Evolutionary conservation across 2,329 filamentous ascomycete species (phyloP).

Genomic region (Phialocephala sp.): DNA sequence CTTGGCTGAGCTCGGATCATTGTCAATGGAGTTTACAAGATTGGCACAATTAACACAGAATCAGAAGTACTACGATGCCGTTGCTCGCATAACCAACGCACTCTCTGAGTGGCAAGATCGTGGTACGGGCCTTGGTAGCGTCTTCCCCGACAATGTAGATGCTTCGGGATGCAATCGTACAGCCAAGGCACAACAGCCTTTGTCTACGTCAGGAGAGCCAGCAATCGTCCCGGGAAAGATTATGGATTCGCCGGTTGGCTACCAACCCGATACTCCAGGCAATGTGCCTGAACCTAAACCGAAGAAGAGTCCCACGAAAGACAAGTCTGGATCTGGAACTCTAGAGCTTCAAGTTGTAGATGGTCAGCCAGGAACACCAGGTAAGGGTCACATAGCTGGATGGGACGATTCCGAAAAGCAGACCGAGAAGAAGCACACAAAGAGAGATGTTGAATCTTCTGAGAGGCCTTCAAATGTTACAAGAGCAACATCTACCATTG

Average conservation of each 20-base stretch:
- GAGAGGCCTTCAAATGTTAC: neutral
- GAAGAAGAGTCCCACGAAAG: constrained; percentile 29
- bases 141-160: constrained; percentile 82
- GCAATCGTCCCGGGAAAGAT: constrained; percentile 14
- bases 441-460: constrained; percentile 20
- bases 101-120: constrained; percentile 76
- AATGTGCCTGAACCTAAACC: constrained; percentile 32
- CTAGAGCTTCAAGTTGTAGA: constrained; percentile 41
- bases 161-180: constrained; percentile 74
- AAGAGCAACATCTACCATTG: constrained; percentile 10
- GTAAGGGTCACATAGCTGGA: constrained; percentile 34
- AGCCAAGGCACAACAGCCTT: constrained; percentile 22
- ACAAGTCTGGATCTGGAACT: constrained; percentile 20
- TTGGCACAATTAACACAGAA: constrained; percentile 84
- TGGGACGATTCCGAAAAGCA: constrained; percentile 36
- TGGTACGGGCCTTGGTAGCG: constrained; percentile 71
- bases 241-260: constrained; percentile 40
- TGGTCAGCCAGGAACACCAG: constrained; percentile 29
- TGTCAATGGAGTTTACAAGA: constrained; percentile 88
- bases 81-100: constrained; percentile 83
- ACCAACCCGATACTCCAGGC: constrained; percentile 34
- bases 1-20: constrained; percentile 65
- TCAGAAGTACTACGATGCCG: constrained; percentile 85
- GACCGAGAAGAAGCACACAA: constrained; percentile 26
- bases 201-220: constrained; percentile 13